Evolutionary conservation across 202 grass and related monocot species (phyloP), one percentile per base, ranked within the genome.

Genomic region (Musa balbisiana): DNA sequence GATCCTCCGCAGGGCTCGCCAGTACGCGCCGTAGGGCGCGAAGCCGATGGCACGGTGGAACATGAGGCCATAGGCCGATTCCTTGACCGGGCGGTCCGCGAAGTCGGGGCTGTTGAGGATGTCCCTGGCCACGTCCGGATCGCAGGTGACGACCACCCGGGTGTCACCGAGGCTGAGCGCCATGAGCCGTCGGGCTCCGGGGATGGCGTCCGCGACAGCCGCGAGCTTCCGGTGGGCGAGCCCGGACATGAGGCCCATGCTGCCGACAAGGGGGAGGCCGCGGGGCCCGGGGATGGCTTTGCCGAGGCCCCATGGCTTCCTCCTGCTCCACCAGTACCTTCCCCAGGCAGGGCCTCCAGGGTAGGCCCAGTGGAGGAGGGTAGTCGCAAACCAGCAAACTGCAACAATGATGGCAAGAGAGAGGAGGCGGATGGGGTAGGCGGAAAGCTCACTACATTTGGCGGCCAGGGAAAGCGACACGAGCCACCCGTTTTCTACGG

Each of bases 21-120:
- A 96, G 80, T 96, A 96, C 1, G 76, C 43, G 16, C 89, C 87
- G 66, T 90, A 91, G 76, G 89, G 85, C 10, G 92, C 89, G 79
- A 96, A 96, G 51, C 92, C 92, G 71, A 92, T 92, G 77, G 92
- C 84, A 62, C 87, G 92, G 67, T 96, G 83, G 77, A 96, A 96
- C 92, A 92, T 92, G 81, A 96, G 89, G 69, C 87, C 85, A 62
- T 90, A 92, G 23, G 89, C 89, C 0, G 92, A 90, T 60, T 92
- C 82, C 83, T 96, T 96, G 16, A 82, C 33, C 19, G 89, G 92
- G 0, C 92, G 87, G 62, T 78, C 85, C 23, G 85, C 78, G 78
- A 96, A 96, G 76, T 77, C 81, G 26, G 85, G 81, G 81, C 62
- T 88, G 76, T 87, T 84, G 33, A 96, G 87, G 81, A 96, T 96